Evolutionary conservation across 352 stramenopile genomes (phyloP).

Genomic region (Phytophthora tentaculata): DNA sequence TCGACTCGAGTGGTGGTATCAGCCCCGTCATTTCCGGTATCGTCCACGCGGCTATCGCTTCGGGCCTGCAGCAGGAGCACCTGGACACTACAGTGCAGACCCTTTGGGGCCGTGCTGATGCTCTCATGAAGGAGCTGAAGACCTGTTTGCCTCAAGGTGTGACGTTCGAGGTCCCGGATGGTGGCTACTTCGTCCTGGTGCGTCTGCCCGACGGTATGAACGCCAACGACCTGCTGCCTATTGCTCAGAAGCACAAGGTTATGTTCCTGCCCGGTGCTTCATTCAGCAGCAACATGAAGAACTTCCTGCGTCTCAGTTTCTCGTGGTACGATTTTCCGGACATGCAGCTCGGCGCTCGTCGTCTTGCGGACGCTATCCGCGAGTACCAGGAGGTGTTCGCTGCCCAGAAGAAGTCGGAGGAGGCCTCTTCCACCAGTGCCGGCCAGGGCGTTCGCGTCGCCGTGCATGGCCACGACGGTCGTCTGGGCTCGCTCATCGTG

Average conservation of each 20-base stretch:
- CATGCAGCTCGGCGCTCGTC: conserved; percentile 76
- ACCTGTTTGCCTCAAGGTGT: conserved; percentile 53
- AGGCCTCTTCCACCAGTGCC: conserved; percentile 8
- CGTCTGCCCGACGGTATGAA: conserved; percentile 80
- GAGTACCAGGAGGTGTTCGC: conserved; percentile 63
- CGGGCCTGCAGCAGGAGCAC: conserved; percentile 77
- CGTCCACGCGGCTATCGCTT: conserved; percentile 74
- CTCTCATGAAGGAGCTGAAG: conserved; percentile 82
- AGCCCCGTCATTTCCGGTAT: conserved; percentile 93
- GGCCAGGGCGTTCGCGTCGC: conserved; percentile 59
- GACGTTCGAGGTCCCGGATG: conserved; percentile 83
- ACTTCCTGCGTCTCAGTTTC: conserved; percentile 88
- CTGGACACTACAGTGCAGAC: conserved; percentile 77
- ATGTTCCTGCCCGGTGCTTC: conserved; percentile 84
- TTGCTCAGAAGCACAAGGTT: conserved; percentile 89
- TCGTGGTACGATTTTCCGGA: conserved; percentile 88
- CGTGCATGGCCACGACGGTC: conserved; percentile 73
- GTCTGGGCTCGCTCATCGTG: conserved; percentile 77
- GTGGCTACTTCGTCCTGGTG: conserved; percentile 92
- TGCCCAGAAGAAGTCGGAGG: conserved; percentile 30
- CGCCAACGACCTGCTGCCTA: conserved; percentile 72
- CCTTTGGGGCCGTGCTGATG: conserved; percentile 75
- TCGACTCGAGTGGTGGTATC: conserved; percentile 93
- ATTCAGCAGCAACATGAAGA: conserved; percentile 89
- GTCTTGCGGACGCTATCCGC: conserved; percentile 71